Base-by-base conservation (phyloP, 2,329 filamentous ascomycete genomes). In the Trichoderma arundinaceum region DNA sequence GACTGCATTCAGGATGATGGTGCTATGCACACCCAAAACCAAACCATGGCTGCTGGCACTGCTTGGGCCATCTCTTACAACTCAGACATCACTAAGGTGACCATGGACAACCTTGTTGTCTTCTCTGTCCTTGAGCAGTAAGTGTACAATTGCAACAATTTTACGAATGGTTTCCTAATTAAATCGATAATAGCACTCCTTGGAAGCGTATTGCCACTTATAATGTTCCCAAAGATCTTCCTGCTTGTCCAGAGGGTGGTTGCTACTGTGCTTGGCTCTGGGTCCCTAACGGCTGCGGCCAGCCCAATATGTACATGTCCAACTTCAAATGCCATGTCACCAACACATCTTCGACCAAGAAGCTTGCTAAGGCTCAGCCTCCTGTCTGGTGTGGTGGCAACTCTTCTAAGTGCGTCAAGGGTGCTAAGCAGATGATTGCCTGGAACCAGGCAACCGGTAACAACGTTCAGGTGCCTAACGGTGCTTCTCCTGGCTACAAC, bases 341-440 rank as follows among this genome's bases (percentile, higher is more conserved):
- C 1, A 74, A 74, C 32, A 76, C 77, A 1, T 76, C 73, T 4
- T 79, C 78, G 0, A 77, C 74, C 9, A 75, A 72, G 17, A 72
- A 69, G 3, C 68, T 83, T 19, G 79, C 77, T 10, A 62, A 72
- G 9, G 78, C 80, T 1, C 71, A 79, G 62, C 66, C 74, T 1
- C 78, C 81, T 0, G 75, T 77, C 0, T 80, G 77, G 68, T 83
- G 81, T 71, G 75, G 69, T 12, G 74, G 77, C 19, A 74, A 81
- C 59, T 54, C 68, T 10, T 74, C 71, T 17, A 76, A 77, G 46
- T 83, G 81, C 57, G 75, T 82, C 13, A 65, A 72, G 28, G 81
- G 82, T 0, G 77, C 81, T 1, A 83, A 83, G 72, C 81, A 83
- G 68, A 82, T 82, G 77, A 76, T 82, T 52, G 80, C 76, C 4